Conservation (phyloP, 805 yeast species). For the Starmerella stellata region DNA sequence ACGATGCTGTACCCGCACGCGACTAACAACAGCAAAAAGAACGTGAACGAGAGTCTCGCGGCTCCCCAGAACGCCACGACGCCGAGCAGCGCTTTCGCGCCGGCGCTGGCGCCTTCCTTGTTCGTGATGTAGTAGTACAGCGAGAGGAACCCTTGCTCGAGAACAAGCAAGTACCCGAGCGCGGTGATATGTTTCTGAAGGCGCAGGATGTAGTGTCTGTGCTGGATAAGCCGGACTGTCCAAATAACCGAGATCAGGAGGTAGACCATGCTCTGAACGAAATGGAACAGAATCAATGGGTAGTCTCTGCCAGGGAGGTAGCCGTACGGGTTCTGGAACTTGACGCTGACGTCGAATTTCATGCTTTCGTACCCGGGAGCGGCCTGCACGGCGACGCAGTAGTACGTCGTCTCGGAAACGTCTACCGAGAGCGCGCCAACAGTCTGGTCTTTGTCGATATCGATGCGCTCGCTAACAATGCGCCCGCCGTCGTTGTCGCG, state of each 20-base stretch:
- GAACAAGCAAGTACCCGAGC: slow-evolving; percentile 61
- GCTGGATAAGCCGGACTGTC: slow-evolving; percentile 68
- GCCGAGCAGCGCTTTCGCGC: slow-evolving; percentile 55
- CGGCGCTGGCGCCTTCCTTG: slow-evolving; percentile 32
- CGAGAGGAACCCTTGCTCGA: slow-evolving; percentile 78
- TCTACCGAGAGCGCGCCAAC: slow-evolving; percentile 36
- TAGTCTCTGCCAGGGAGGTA: slow-evolving; percentile 74
- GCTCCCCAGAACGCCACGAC: slow-evolving; percentile 66
- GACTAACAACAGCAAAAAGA: slow-evolving; percentile 69
- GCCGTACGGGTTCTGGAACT: slow-evolving; percentile 85
- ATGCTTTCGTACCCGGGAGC: slow-evolving; percentile 22
- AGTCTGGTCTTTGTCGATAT: slow-evolving; percentile 36
- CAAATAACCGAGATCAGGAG: slow-evolving; percentile 67
- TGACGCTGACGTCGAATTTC: slow-evolving; percentile 47
- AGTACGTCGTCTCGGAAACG: slow-evolving; percentile 67
- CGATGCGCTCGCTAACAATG: slow-evolving; percentile 39
- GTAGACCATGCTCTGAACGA: slow-evolving; percentile 65
- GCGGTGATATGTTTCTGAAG: slow-evolving; percentile 81
- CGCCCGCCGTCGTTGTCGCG: slow-evolving; percentile 29
- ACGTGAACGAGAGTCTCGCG: slow-evolving; percentile 66
- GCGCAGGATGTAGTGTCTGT: slow-evolving; percentile 71
- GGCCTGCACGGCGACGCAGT: slow-evolving; percentile 65
- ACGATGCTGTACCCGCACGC: slow-evolving; percentile 92
- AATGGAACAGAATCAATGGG: slow-evolving; percentile 79
- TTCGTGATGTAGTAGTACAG: slow-evolving; percentile 76